A percentile compares a stretch with the other conserved stretches of the same genome.
Evolutionary conservation across 495 filamentous ascomycete genomes (phyloP).

Genomic region (Entonaema liquescens): DNA sequence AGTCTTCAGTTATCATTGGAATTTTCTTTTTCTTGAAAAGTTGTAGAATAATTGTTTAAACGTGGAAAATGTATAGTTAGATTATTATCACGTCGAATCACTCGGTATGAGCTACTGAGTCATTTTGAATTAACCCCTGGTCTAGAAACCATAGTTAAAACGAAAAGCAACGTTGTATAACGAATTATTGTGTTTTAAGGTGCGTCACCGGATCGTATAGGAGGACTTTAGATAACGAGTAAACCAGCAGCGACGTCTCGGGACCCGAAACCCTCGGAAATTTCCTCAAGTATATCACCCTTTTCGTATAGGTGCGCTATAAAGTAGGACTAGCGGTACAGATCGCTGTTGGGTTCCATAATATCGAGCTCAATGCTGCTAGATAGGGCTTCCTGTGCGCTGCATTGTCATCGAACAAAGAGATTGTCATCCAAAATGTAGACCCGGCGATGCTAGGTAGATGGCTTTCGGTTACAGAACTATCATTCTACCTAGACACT

Average conservation of each 20-base stretch:
- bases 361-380: background rate
- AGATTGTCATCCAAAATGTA: too few relatives aligned
- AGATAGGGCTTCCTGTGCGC: background rate
- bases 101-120: background rate
- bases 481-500: too few relatives aligned
- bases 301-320: background rate
- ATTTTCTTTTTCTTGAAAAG: slow-evolving; percentile 27
- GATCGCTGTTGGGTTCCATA: background rate
- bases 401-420: background rate
- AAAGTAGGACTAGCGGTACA: background rate
- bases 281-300: background rate
- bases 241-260: background rate
- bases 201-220: background rate
- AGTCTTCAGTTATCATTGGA: too few relatives aligned
- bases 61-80: background rate
- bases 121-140: background rate
- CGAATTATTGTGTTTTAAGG: background rate
- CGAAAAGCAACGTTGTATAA: background rate
- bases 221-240: background rate
- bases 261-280: background rate
- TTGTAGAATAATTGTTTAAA: background rate
- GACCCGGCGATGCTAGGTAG: too few relatives aligned
- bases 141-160: background rate
- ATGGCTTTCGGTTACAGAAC: too few relatives aligned
- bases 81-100: background rate